Evolutionary conservation across 2,329 filamentous ascomycete species (phyloP), one percentile per base, ranked within the genome.

Genomic region (Fusarium virguliforme): DNA sequence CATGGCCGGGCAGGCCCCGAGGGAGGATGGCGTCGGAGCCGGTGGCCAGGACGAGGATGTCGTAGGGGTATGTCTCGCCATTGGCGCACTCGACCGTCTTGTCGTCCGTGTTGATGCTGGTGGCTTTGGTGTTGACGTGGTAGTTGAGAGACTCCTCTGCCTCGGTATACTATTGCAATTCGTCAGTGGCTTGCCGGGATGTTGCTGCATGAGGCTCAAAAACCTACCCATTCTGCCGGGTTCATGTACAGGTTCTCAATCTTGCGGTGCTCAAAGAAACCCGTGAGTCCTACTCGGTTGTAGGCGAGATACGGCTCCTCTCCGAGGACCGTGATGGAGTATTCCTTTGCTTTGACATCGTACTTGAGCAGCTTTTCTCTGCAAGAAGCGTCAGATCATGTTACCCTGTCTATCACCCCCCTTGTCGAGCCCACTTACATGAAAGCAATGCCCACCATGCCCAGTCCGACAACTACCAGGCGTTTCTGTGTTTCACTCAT

Each of bases 211-310:
- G 26, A 8, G 1, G 30, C 10, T 37, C 10, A 41, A 18, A 18
- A 18, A 69, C 74, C 60, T 81, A 93, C 92, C 93, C 94, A 97
- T 86, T 94, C 91, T 74, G 88, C 85, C 0, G 94, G 92, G 75
- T 97, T 97, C 34, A 97, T 85, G 78, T 97, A 97, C n/a, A 97
- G 81, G 72, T 94, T 93, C 81, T 97, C 93, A 41, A 96, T 91
- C 74, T 92, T 88, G 58, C 94, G 88, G 81, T 97, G 94, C 74
- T 94, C 90, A 78, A 97, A 97, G 84, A 95, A 97, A 65, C 91
- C 93, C 4, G 94, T 97, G 56, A 97, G 85, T 4, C 94, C 94
- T 32, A 97, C 94, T 64, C 95, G 90, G 79, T 97, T 97, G 80
- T 97, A 97, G 22, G 94, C 94, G 60, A 97, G 84, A 83, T 97